Evolutionary conservation across 768 basidiomycete genomes (phyloP).

Genomic region (Naganishia vaughanmartiniae): DNA sequence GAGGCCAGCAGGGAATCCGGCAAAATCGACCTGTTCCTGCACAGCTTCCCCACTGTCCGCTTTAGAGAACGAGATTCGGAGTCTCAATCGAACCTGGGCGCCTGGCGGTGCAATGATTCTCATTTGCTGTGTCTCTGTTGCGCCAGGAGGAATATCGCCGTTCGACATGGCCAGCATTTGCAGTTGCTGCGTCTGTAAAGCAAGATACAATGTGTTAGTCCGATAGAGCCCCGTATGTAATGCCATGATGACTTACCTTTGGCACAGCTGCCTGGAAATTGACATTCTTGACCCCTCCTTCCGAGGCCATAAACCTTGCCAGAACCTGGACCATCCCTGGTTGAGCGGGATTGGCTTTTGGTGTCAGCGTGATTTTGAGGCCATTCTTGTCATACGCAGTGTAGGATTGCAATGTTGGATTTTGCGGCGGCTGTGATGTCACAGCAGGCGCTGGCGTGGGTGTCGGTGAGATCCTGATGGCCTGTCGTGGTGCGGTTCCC

Average conservation of each 20-base stretch:
- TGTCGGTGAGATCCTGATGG: background rate
- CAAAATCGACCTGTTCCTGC: constrained; percentile 92
- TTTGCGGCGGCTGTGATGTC: constrained; percentile 31
- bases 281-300: constrained; percentile 60
- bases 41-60: constrained; percentile 60
- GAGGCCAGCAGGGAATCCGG: constrained; percentile 69
- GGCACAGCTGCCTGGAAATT: constrained; percentile 98
- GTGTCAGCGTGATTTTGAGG: constrained; percentile 82
- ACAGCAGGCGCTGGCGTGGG: constrained; percentile 7
- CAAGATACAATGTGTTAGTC: background rate
- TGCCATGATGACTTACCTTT: constrained; percentile 59
- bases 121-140: constrained; percentile 92
- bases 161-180: constrained; percentile 98
- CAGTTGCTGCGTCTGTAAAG: constrained; percentile 80
- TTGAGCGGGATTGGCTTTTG: constrained; percentile 71
- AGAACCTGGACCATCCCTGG: constrained; percentile 89
- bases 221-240: background rate
- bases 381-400: constrained; percentile 89
- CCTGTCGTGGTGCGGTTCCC: background rate
- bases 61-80: constrained; percentile 76
- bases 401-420: constrained; percentile 64
- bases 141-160: constrained; percentile 69
- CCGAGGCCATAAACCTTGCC: constrained; percentile 76
- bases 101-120: constrained; percentile 81
- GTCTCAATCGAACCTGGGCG: constrained; percentile 73